Percentiles rank a stretch among this genome's conserved stretches.
Conservation (phyloP, 768 basidiomycete genomes). For the Flagelloscypha sp. region DNA sequence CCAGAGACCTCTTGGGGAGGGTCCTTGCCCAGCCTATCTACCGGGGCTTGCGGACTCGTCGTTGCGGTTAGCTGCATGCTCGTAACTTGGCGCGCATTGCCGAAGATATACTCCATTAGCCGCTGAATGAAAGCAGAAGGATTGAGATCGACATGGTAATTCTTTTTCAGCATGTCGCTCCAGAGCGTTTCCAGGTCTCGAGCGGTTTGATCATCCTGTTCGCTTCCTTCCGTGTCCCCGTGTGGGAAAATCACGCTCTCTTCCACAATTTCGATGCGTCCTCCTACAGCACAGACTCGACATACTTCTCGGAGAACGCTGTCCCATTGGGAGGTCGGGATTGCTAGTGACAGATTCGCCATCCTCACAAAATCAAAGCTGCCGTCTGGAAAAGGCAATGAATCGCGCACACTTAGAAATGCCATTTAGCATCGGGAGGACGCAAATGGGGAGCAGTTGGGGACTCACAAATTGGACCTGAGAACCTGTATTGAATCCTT, state of each 20-base stretch:
- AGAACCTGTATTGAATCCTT: slow-evolving; percentile 16
- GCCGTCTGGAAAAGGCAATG: slow-evolving; percentile 38
- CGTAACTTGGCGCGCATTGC: no score
- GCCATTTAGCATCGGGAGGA: background rate
- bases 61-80: no score
- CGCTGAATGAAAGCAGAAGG: no score
- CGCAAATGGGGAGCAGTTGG: background rate
- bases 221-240: no score
- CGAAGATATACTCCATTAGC: no score
- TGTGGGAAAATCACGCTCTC: slow-evolving; percentile 41
- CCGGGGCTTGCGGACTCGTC: no score
- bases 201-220: no score
- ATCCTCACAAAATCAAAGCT: slow-evolving; percentile 50
- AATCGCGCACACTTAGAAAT: slow-evolving; percentile 27
- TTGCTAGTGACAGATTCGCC: slow-evolving; percentile 34
- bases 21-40: no score
- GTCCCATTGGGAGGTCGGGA: slow-evolving; percentile 39
- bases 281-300: slow-evolving; percentile 39
- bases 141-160: no score
- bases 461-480: slow-evolving; percentile 15
- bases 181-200: no score
- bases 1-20: no score
- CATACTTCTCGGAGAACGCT: slow-evolving; percentile 35
- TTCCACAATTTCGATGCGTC: slow-evolving; percentile 46
- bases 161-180: no score